These are phyloP conservation scores for Lithocarpus polystachyus DNA, from an alignment of 306 rosid species.

Conservation along the genomic window DNA sequence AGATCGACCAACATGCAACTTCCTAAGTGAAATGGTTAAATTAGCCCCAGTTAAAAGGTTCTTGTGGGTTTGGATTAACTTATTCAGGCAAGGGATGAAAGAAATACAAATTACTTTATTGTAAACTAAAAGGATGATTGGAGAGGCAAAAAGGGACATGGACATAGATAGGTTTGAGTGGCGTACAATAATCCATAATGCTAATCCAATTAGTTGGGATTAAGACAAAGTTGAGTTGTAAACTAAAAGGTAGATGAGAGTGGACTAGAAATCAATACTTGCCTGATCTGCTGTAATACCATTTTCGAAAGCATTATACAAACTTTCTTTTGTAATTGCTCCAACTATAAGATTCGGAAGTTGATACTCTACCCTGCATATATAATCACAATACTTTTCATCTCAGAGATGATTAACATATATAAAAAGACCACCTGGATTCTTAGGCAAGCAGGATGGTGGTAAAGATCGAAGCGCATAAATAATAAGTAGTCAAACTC, in stretches of 20 bases:
- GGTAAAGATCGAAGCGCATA: background rate
- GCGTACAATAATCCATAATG: background rate
- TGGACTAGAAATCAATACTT: constrained; percentile 12
- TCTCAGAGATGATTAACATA: constrained; percentile 14
- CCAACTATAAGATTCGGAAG: constrained; percentile 98
- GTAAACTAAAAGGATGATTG: background rate
- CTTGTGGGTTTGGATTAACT: background rate
- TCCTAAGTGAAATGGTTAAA: background rate
- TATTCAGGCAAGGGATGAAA: background rate
- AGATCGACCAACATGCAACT: background rate
- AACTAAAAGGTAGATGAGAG: background rate
- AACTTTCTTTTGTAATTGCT: constrained; percentile 94
- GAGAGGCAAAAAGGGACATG: background rate
- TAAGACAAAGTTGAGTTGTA: background rate
- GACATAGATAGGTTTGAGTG: background rate
- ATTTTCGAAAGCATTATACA: constrained; percentile 88
- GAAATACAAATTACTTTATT: background rate
- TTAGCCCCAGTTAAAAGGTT: background rate
- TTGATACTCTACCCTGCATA: constrained; percentile 85
- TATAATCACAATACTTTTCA: constrained; percentile 12
- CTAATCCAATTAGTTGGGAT: background rate
- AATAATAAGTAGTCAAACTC: background rate
- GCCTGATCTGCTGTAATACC: constrained; percentile 86
- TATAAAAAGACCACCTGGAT: background rate
- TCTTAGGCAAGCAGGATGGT: constrained; percentile 2